These are phyloP conservation scores for Didymella pomorum DNA, from an alignment of 2,329 filamentous ascomycete genomes.

Conservation along the genomic window DNA sequence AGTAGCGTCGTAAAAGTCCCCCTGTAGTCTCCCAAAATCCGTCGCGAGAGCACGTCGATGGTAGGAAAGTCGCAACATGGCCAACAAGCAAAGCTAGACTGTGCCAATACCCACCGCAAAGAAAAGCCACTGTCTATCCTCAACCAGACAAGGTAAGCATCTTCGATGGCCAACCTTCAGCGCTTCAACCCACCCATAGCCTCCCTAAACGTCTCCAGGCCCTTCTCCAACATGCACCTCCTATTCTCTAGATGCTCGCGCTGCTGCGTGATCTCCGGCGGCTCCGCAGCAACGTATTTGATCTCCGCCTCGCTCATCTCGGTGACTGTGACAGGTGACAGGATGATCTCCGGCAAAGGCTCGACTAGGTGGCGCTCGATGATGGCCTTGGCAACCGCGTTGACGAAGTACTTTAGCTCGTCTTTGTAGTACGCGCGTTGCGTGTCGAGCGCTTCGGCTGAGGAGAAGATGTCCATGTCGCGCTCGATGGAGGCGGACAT, in stretches of 20 bases:
- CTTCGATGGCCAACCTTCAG: no score
- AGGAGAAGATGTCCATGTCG: slow-evolving; percentile 48
- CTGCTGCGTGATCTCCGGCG: slow-evolving; percentile 35
- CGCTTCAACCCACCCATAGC: slow-evolving; percentile 33
- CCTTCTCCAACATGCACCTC: slow-evolving; percentile 48
- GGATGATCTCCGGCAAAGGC: slow-evolving; percentile 36
- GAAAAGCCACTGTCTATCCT: no score
- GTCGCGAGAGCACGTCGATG: no score
- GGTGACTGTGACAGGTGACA: slow-evolving; percentile 43
- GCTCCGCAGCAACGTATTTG: slow-evolving; percentile 46
- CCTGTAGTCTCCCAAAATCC: no score
- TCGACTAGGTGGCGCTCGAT: slow-evolving; percentile 51
- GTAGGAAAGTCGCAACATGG: no score
- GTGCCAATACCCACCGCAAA: no score
- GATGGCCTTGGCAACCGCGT: slow-evolving; percentile 46
- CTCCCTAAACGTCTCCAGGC: slow-evolving; percentile 43
- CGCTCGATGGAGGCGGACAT: slow-evolving; percentile 22
- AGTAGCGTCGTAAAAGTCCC: no score
- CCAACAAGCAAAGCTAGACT: no score
- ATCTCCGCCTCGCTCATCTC: slow-evolving; percentile 48
- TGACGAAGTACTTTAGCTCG: slow-evolving; percentile 49
- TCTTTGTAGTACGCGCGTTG: slow-evolving; percentile 51
- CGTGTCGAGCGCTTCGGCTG: slow-evolving; percentile 49
- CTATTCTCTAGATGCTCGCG: slow-evolving; percentile 39
- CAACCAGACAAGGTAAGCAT: no score